Percentiles rank a stretch among this genome's conserved stretches.
Conservation (phyloP, 116 monocot genomes). For the Zostera marina region DNA sequence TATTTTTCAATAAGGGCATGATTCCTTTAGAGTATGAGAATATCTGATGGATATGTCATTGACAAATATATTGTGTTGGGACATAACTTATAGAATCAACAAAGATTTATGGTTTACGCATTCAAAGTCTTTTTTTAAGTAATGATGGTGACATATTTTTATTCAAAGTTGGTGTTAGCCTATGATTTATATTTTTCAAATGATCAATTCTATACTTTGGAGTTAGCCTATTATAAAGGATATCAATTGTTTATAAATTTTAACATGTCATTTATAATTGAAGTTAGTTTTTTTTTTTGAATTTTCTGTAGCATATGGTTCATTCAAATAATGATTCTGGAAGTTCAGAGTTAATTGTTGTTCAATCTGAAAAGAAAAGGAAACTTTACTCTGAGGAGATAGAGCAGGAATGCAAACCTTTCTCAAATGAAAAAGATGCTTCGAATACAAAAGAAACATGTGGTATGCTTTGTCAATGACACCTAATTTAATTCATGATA, state of each 20-base stretch:
- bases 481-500: background rate
- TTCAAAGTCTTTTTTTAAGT: too few species aligned
- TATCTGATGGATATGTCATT: too few species aligned
- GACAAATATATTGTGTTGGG: too few species aligned
- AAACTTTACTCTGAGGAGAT: constrained; percentile 27
- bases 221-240: background rate
- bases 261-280: too few species aligned
- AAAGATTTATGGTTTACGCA: too few species aligned
- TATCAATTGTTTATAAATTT: background rate
- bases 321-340: background rate
- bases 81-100: too few species aligned
- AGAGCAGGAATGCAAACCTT: constrained; percentile 10
- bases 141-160: too few species aligned
- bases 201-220: too few species aligned
- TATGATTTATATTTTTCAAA: too few species aligned
- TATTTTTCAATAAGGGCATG: too few species aligned
- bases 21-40: too few species aligned
- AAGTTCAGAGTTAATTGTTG: constrained; percentile 8
- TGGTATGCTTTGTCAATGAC: constrained; percentile 15
- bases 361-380: constrained; percentile 42
- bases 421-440: constrained; percentile 7
- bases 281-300: background rate
- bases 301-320: constrained; percentile 1
- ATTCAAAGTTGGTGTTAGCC: too few species aligned
- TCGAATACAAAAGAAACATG: constrained; percentile 6